Percentiles rank a stretch among this genome's conserved stretches.
Conservation (phyloP, 192 early-diverging fungal species). For the Umbelopsis vinacea region DNA sequence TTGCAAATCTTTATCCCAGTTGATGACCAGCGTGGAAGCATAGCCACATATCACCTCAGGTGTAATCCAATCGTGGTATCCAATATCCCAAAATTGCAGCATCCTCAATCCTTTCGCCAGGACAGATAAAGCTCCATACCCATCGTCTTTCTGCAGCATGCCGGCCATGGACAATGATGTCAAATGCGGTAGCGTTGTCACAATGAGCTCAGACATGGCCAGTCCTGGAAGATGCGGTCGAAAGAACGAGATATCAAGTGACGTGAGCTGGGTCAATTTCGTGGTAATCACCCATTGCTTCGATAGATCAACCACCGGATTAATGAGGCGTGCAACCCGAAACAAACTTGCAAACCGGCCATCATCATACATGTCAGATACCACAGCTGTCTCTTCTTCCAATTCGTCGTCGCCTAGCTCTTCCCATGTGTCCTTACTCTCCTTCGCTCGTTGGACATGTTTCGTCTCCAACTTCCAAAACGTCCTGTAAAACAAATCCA, state of each 20-base stretch:
- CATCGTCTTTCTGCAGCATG: slow-evolving; percentile 9
- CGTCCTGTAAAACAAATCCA: not conserved
- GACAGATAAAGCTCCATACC: slow-evolving; percentile 15
- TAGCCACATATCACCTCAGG: slow-evolving; percentile 21
- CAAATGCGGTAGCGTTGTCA: slow-evolving; percentile 23
- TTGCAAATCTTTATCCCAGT: slow-evolving; percentile 12
- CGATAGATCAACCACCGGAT: not conserved
- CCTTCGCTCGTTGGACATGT: not conserved
- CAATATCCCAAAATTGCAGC: slow-evolving; percentile 30
- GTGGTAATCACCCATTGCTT: not conserved
- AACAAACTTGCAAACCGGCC: not conserved
- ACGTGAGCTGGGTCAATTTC: not conserved
- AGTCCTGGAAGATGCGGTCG: slow-evolving; percentile 23
- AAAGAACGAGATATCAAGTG: slow-evolving; percentile 30
- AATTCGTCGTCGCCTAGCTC: not conserved
- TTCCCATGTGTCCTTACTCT: slow-evolving; percentile 11
- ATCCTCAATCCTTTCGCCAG: slow-evolving; percentile 24
- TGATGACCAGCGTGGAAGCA: not conserved
- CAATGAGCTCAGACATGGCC: slow-evolving; percentile 12
- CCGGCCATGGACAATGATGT: slow-evolving; percentile 18
- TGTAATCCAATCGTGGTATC: slow-evolving; percentile 31
- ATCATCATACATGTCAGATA: not conserved
- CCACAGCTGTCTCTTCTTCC: not conserved
- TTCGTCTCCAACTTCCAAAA: slow-evolving; percentile 8
- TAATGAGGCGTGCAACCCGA: not conserved